Base-by-base conservation (phyloP, 805 yeast genomes). In the Brettanomyces bruxellensis region DNA sequence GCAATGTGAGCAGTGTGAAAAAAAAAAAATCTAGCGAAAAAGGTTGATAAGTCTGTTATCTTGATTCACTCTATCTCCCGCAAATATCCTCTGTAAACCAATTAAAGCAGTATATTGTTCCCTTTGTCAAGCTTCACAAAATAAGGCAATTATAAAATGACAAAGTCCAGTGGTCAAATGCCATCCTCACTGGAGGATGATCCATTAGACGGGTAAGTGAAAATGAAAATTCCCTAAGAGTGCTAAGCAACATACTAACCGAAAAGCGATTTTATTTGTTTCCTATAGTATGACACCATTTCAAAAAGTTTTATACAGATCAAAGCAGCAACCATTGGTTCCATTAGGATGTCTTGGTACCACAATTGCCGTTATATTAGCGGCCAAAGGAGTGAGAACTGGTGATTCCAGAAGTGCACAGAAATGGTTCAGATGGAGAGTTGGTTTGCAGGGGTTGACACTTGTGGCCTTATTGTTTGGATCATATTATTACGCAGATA, bases 381-480 rank as follows among this genome's bases (percentile, higher is more conserved):
- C 96, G 3, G 89, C 88, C 3, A 74, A 76, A 52, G 85, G 90
- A 24, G 70, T 89, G 50, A 75, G 82, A 55, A 68, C 71, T 30
- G 95, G 96, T 25, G 79, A 87, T 54, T 75, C 81, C 50, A 68
- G 71, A 40, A 79, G 78, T 46, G 95, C 96, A 0, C 95, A 90
- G 66, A 75, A 76, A 43, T 89, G 86, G 79, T 90, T 87, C 71
- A 75, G 91, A 55, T 86, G 88, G 79, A 83, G 97, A 71, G 91
- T 90, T 41, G 93, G 78, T 0, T 73, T 88, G 55, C 97, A 90
- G 66, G 87, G 85, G 4, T 76, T 83, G 48, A 90, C 97, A 0
- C 68, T 90, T 38, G 81, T 80, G 13, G 95, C 96, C 0, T 69
- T 90, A 44, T 82, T 89, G 5, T 80, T 78, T 11, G 97, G 96